Base-by-base conservation (phyloP, 208 protist species). In the Wallacemonas sp. region DNA sequence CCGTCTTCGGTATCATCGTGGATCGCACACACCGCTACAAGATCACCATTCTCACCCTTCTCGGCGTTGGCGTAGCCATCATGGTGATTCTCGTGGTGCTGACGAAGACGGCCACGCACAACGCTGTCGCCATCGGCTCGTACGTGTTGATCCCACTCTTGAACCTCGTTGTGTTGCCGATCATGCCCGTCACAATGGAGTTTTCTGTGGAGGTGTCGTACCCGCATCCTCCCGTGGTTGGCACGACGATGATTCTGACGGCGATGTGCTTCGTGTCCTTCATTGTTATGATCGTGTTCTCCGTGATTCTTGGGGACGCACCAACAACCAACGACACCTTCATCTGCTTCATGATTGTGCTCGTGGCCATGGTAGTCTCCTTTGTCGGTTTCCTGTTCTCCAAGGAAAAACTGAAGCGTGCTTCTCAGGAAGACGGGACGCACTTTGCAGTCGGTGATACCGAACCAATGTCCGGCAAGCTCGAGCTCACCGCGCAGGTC, bases 151-250 rank as follows among this genome's bases (percentile, higher is more conserved):
- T 88, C 0, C 81, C 81, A 1, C 32, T 88, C 22, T 26, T 85
- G 0, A 72, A 67, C 33, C 69, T 76, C 25, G 14, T 75, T 8
- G 75, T 82, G 48, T 54, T 88, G 54, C 79, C 79, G 0, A 64
- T 81, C 42, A 66, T 88, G 16, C 82, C 82, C 16, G 64, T 81
- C 0, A 67, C 71, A 25, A 82, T 88, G 72, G 82, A 88, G 66
- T 38, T 85, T 5, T 72, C 76, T 8, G 82, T 84, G 22, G 82
- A 88, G 66, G n/a, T 88, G 26, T 67, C 79, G 3, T 85, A 83
- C 74, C 82, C 82, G 4, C 65, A 55, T 26, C 71, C 76, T 1
- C 79, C 82, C 64, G 70, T 70, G 7, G 69, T 85, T 2, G 42
- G 79, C 2, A 65, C 74, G 26, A 82, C 74, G 10, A 22, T 84